A percentile compares a stretch with the other conserved stretches of the same genome.
phyloP scores from a whole-genome alignment of 805 yeast genomes.

The Ogataea paraovalis region DNA sequence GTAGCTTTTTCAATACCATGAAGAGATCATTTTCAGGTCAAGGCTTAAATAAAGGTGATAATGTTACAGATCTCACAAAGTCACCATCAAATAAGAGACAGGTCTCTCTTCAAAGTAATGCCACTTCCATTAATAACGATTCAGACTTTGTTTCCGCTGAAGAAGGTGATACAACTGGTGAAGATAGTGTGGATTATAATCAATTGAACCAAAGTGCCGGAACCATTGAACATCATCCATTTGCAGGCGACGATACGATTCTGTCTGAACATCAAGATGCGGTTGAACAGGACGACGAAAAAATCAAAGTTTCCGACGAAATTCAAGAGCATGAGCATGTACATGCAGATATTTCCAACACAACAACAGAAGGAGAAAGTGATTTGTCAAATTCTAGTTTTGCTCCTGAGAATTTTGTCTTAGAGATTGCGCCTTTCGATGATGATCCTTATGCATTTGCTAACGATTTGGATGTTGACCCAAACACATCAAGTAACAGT shows the following conservation, averaged over 20 bases:
- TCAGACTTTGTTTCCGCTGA: slow-evolving; percentile 32
- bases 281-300: not conserved
- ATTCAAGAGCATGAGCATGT: not conserved
- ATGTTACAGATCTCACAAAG: not conserved
- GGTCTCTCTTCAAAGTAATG: slow-evolving; percentile 22
- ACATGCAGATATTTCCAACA: too few relatives aligned
- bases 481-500: slow-evolving; percentile 19
- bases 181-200: slow-evolving; percentile 2
- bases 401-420: slow-evolving; percentile 21
- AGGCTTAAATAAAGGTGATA: not conserved
- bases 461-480: slow-evolving; percentile 25
- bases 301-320: not conserved
- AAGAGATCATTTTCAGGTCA: slow-evolving; percentile 12
- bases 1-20: slow-evolving; percentile 16
- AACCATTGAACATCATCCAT: slow-evolving; percentile 10
- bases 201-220: slow-evolving; percentile 7
- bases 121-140: slow-evolving; percentile 26
- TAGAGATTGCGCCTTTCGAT: slow-evolving; percentile 37
- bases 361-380: not conserved
- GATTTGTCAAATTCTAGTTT: slow-evolving; percentile 24
- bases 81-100: slow-evolving; percentile 11
- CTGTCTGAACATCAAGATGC: slow-evolving; percentile 3
- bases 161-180: slow-evolving; percentile 21
- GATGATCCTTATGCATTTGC: slow-evolving; percentile 37
- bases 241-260: slow-evolving; percentile 11